Evolutionary conservation across 495 filamentous ascomycete species (phyloP).

Genomic region (Penicillium dipodomyicola): DNA sequence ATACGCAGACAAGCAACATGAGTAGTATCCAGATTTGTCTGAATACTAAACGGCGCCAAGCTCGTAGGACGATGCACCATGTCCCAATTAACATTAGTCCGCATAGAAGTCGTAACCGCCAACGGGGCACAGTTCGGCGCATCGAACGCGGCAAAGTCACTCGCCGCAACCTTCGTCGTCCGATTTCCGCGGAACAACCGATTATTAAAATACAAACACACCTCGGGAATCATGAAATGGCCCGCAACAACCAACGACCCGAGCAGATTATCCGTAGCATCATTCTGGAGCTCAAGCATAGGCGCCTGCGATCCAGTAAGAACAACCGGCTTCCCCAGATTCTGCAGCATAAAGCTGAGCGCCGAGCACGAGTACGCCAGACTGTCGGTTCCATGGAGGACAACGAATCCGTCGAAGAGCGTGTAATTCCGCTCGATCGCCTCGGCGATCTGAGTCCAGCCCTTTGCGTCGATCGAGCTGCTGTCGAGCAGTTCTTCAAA

Average conservation of each 20-base stretch:
- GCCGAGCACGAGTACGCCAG: conserved; percentile 90
- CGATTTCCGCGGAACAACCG: conserved; percentile 90
- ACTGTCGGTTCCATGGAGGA: conserved; percentile 95
- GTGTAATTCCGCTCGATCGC: conserved; percentile 74
- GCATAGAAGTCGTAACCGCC: conserved; percentile 74
- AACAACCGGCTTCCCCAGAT: conserved; percentile 88
- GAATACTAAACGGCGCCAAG: conserved; percentile 73
- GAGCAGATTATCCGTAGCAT: conserved; percentile 94
- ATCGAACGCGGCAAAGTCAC: conserved; percentile 81
- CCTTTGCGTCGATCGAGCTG: conserved; percentile 83
- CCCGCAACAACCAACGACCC: conserved; percentile 91
- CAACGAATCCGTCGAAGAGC: conserved; percentile 89
- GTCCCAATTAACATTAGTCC: conserved; percentile 81
- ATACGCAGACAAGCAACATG: conserved; percentile 92
- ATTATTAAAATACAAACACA: conserved; percentile 94
- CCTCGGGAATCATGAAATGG: conserved; percentile 94
- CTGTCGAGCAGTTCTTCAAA: conserved; percentile 87
- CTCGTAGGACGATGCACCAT: conserved; percentile 71
- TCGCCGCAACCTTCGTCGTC: conserved; percentile 83
- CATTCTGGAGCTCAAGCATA: conserved; percentile 88
- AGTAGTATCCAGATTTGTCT: conserved; percentile 74
- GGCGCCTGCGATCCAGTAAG: conserved; percentile 89
- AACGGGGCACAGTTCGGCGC: conserved; percentile 81
- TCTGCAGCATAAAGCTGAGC: conserved; percentile 89
- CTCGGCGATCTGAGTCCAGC: conserved; percentile 85